Evolutionary conservation across 495 filamentous ascomycete genomes (phyloP).

Genomic region (Talaromyces liani): DNA sequence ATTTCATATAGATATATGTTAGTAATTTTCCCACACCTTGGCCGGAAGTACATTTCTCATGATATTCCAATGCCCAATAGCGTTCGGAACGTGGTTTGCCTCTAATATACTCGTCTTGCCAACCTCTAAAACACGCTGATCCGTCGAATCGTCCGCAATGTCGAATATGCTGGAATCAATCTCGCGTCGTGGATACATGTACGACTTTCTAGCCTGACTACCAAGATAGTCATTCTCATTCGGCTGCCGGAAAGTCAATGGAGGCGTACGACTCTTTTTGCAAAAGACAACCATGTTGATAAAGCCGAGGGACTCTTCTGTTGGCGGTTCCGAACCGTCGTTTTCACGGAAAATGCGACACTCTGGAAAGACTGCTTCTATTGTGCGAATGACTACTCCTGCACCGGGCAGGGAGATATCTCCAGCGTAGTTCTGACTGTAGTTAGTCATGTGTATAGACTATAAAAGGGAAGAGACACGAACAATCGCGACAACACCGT

Average conservation of each 20-base stretch:
- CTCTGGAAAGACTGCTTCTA: slow-evolving; percentile 62
- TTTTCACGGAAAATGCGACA: slow-evolving; percentile 82
- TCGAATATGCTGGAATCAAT: slow-evolving; percentile 47
- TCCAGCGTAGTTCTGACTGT: slow-evolving; percentile 84
- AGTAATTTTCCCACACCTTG: slow-evolving; percentile 71
- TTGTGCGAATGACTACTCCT: slow-evolving; percentile 64
- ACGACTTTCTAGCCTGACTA: slow-evolving; percentile 58
- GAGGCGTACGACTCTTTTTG: slow-evolving; percentile 31
- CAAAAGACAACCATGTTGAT: slow-evolving; percentile 79
- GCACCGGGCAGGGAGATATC: slow-evolving; percentile 69
- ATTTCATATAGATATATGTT: not conserved
- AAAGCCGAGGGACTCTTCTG: slow-evolving; percentile 54
- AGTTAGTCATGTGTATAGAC: not conserved
- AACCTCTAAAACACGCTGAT: slow-evolving; percentile 34
- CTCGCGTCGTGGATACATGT: slow-evolving; percentile 69
- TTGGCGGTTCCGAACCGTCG: slow-evolving; percentile 35
- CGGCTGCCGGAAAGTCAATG: slow-evolving; percentile 62
- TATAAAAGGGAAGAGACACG: slow-evolving; percentile 19
- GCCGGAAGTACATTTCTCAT: slow-evolving; percentile 81
- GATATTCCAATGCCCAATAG: slow-evolving; percentile 79
- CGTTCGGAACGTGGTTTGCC: slow-evolving; percentile 64
- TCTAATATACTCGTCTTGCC: slow-evolving; percentile 54
- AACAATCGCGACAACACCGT: slow-evolving; percentile 88
- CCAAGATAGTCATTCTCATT: slow-evolving; percentile 59
- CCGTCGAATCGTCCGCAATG: slow-evolving; percentile 16